phyloP scores from a whole-genome alignment of 2,329 filamentous ascomycete species.

The Venturia nashicola region DNA sequence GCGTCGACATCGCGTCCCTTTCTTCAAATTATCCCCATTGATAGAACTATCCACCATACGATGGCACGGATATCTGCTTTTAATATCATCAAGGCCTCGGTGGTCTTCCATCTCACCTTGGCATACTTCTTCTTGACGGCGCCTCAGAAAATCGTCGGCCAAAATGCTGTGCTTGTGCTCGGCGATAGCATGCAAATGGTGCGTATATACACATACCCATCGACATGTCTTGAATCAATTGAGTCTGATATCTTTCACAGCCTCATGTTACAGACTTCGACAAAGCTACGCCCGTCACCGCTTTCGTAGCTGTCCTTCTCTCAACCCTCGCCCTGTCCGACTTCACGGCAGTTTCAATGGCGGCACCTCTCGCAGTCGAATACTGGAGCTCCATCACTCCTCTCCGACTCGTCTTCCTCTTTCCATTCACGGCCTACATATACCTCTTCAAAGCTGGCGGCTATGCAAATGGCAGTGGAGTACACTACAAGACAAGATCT shows the following conservation, averaged over 20 bases:
- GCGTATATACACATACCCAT: slow-evolving; percentile 14
- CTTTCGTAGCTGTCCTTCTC: slow-evolving; percentile 56
- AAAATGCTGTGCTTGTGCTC: slow-evolving; percentile 67
- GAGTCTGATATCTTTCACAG: slow-evolving; percentile 25
- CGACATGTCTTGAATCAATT: background rate
- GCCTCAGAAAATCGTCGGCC: slow-evolving; percentile 61
- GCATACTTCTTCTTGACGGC: slow-evolving; percentile 73
- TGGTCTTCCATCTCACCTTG: slow-evolving; percentile 72
- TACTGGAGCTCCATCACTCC: slow-evolving; percentile 44
- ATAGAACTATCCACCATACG: slow-evolving; percentile 15
- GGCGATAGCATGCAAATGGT: slow-evolving; percentile 78
- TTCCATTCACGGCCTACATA: slow-evolving; percentile 49
- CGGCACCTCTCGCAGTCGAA: slow-evolving; percentile 28
- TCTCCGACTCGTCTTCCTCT: slow-evolving; percentile 52
- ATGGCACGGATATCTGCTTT: slow-evolving; percentile 77
- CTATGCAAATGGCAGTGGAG: slow-evolving; percentile 24
- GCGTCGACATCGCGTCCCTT: background rate
- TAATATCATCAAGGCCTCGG: slow-evolving; percentile 69
- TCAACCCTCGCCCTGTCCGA: slow-evolving; percentile 42
- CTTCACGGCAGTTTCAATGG: slow-evolving; percentile 32
- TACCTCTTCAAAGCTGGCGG: slow-evolving; percentile 48
- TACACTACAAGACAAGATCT: slow-evolving; percentile 16
- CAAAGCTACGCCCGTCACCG: slow-evolving; percentile 53
- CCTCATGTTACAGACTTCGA: slow-evolving; percentile 57
- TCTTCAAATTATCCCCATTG: background rate